These are phyloP conservation scores for Pseudogymnoascus sp. DNA, from an alignment of 2,329 filamentous ascomycete genomes.

Conservation along the genomic window DNA sequence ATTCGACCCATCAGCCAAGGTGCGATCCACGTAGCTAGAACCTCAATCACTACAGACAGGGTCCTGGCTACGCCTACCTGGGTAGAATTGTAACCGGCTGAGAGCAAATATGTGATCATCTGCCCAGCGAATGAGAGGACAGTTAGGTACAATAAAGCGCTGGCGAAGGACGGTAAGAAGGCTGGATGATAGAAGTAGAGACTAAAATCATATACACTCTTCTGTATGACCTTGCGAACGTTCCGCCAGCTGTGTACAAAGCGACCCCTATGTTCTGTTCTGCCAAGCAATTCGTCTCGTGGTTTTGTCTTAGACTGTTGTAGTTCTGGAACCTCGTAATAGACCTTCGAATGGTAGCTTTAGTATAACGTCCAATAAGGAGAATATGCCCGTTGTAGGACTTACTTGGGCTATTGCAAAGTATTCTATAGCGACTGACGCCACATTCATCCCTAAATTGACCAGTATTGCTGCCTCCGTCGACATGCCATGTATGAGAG, in stretches of 20 bases:
- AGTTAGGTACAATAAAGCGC: conserved; percentile 53
- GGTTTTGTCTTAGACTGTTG: not conserved
- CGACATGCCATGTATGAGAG: conserved; percentile 39
- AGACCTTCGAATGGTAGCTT: conserved; percentile 17
- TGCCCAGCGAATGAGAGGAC: conserved; percentile 51
- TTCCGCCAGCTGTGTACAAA: not conserved
- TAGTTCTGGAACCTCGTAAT: conserved; percentile 18
- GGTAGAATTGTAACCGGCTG: conserved; percentile 41
- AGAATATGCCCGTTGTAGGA: not conserved
- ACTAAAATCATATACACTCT: not conserved
- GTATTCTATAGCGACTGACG: conserved; percentile 32
- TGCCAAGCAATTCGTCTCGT: not conserved
- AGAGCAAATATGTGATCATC: conserved; percentile 56
- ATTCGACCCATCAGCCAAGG: conserved; percentile 47
- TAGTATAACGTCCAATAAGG: not conserved
- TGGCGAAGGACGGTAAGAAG: conserved; percentile 51
- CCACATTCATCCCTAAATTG: conserved; percentile 40
- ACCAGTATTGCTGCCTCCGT: conserved; percentile 39
- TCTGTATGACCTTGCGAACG: not conserved
- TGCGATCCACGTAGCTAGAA: conserved; percentile 51
- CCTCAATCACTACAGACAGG: conserved; percentile 44
- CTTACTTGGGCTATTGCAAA: conserved; percentile 10
- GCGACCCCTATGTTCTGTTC: not conserved
- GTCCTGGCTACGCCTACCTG: conserved; percentile 46
- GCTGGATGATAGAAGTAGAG: conserved; percentile 45